Conservation (phyloP, 2,329 filamentous ascomycete species). For the Trichoderma sp. region DNA sequence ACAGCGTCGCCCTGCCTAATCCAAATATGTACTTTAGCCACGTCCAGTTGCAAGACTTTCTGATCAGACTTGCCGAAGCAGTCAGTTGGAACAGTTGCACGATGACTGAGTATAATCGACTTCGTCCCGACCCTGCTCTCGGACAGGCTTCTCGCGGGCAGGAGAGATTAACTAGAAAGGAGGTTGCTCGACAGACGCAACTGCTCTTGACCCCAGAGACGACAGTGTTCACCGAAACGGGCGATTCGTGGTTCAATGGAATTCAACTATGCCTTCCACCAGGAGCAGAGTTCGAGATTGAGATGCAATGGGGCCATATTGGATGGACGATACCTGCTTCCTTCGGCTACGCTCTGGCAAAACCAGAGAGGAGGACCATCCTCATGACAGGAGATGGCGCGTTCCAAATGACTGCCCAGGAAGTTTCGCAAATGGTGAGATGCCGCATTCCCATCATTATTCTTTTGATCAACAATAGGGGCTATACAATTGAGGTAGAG, state of each 20-base stretch:
- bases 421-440: slow-evolving; percentile 22
- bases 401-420: slow-evolving; percentile 22
- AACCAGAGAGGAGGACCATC: background rate
- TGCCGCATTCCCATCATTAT: slow-evolving; percentile 19
- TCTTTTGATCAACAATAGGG: slow-evolving; percentile 18
- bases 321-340: slow-evolving; percentile 21
- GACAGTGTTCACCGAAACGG: background rate
- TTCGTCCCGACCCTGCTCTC: background rate
- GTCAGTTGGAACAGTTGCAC: background rate
- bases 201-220: background rate
- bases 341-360: background rate
- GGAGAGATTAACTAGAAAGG: background rate
- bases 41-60: background rate
- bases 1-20: background rate
- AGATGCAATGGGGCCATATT: slow-evolving; percentile 22
- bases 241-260: slow-evolving; percentile 13
- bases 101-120: background rate
- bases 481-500: background rate
- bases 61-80: background rate
- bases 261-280: slow-evolving; percentile 16
- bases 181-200: background rate
- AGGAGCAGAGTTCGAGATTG: slow-evolving; percentile 20
- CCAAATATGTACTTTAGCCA: background rate
- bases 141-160: background rate
- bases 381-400: slow-evolving; percentile 21